A percentile compares a stretch with the other conserved stretches of the same genome.
phyloP scores from a whole-genome alignment of 306 rosid species.

The Rosa rugosa region DNA sequence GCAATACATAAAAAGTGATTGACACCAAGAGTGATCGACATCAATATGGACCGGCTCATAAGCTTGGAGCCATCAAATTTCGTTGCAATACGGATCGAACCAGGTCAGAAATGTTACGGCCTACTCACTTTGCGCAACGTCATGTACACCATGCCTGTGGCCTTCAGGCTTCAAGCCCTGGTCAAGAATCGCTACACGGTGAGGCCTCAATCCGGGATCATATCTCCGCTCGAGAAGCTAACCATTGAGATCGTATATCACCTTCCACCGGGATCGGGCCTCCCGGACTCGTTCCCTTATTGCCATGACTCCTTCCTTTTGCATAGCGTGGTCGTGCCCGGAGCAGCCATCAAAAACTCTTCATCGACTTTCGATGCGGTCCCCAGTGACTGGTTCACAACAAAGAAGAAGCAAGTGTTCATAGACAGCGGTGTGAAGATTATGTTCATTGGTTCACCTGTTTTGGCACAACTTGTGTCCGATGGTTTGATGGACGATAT shows the following conservation, averaged over 20 bases:
- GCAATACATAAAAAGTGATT: neutral
- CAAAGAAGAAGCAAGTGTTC: slow-evolving; percentile 77
- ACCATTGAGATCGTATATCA: slow-evolving; percentile 56
- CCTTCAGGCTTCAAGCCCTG: slow-evolving; percentile 68
- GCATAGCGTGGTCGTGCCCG: slow-evolving; percentile 81
- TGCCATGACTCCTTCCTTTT: slow-evolving; percentile 68
- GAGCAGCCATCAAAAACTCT: slow-evolving; percentile 63
- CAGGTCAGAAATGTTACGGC: slow-evolving; percentile 57
- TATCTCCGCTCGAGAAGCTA: slow-evolving; percentile 68
- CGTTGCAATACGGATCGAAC: slow-evolving; percentile 56
- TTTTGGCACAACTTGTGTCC: slow-evolving; percentile 51
- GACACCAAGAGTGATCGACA: too few species aligned
- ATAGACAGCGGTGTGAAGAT: slow-evolving; percentile 67
- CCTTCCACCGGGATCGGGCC: slow-evolving; percentile 45
- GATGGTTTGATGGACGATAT: slow-evolving; percentile 65
- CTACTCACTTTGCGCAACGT: slow-evolving; percentile 62
- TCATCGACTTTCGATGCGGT: slow-evolving; percentile 65
- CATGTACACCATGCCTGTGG: slow-evolving; percentile 95
- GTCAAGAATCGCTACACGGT: slow-evolving; percentile 61
- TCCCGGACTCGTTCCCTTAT: slow-evolving; percentile 64
- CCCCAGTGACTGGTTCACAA: slow-evolving; percentile 76
- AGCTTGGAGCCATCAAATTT: slow-evolving; percentile 77
- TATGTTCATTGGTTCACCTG: slow-evolving; percentile 67
- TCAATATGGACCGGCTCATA: slow-evolving; percentile 76
- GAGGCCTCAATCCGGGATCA: slow-evolving; percentile 70